Base-by-base conservation (phyloP, 2,329 filamentous ascomycete genomes). In the Botrytis fragariae region DNA sequence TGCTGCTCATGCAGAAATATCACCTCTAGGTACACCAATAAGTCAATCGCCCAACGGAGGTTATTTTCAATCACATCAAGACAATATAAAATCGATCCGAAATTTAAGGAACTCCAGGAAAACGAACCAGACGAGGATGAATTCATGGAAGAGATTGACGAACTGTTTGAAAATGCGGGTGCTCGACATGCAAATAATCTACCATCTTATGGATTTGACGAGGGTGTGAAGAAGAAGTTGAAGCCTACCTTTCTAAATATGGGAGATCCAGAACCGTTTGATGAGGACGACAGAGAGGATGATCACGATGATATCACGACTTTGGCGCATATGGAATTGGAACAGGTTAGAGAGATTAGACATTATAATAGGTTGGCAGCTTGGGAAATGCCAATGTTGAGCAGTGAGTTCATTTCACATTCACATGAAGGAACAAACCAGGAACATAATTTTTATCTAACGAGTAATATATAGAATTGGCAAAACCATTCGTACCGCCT, bases 331-430 rank as follows among this genome's bases (percentile, higher is more conserved):
- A 90, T 87, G 71, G 94, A 98, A 84, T 84, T 99, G 77, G 93
- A 98, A 79, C 88, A 96, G 82, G 91, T 97, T 79, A 88, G 95
- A 76, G 95, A 98, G 83, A 87, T 95, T 81, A 89, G 96, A 85
- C 90, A 97, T 79, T 98, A 97, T 82, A 91, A 93, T 65, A 89
- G 96, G 70, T 86, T 97, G 78, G 90, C 93, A 64, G 94, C 94
- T 37, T 99, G 96, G 95, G 96, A 99, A 83, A 93, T 99, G 92
- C 96, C 96, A 16, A 84, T 97, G 75, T 86, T 99, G 74, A 90
- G 91, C 74, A 93, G 95, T 97, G 88, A 82, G 93, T 87, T 70
- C 35, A 44, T 42, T 39, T 59, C 62, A 71, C 63, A 67, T 57
- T 71, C 35, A 35, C 67, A 25, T 61, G 39, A 32, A 48, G 29